These are phyloP conservation scores for Leccinellum albellum DNA, from an alignment of 768 basidiomycete genomes.

Conservation along the genomic window DNA sequence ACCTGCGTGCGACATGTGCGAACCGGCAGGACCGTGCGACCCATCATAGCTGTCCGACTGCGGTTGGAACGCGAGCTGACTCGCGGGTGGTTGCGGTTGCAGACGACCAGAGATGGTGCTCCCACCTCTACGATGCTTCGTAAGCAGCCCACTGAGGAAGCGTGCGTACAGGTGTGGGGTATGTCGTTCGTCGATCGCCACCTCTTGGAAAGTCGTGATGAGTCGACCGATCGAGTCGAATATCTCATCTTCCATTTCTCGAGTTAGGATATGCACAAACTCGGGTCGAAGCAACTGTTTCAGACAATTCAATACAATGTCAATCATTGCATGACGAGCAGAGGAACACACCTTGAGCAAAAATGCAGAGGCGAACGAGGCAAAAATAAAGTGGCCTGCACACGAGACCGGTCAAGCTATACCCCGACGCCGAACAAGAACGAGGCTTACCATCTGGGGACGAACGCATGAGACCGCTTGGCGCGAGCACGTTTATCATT, in stretches of 20 bases:
- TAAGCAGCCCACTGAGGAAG: conserved; percentile 70
- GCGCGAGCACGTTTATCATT: conserved; percentile 62
- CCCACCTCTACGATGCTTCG: conserved; percentile 66
- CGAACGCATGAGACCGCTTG: conserved; percentile 73
- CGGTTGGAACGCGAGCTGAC: conserved; percentile 23
- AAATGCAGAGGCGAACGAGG: conserved; percentile 80
- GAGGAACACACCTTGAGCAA: conserved; percentile 59
- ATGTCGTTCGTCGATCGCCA: conserved; percentile 79
- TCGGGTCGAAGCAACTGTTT: conserved; percentile 68
- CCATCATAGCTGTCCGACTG: conserved; percentile 15
- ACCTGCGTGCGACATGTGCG: conserved; percentile 18
- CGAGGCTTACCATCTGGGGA: conserved; percentile 63
- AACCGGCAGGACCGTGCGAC: conserved; percentile 32
- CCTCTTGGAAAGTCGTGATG: conserved; percentile 67
- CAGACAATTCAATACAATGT: not conserved
- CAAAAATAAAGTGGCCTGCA: conserved; percentile 71
- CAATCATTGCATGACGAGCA: not conserved
- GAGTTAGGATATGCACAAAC: conserved; percentile 57
- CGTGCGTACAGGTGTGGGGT: conserved; percentile 78
- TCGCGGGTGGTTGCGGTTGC: conserved; percentile 48
- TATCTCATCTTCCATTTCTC: conserved; percentile 61
- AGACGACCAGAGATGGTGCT: conserved; percentile 49
- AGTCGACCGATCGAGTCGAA: conserved; percentile 68
- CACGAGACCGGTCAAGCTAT: not conserved
- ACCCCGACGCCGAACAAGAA: not conserved